phyloP scores from a whole-genome alignment of 768 basidiomycete genomes.

The Pisolithus tinctorius region DNA sequence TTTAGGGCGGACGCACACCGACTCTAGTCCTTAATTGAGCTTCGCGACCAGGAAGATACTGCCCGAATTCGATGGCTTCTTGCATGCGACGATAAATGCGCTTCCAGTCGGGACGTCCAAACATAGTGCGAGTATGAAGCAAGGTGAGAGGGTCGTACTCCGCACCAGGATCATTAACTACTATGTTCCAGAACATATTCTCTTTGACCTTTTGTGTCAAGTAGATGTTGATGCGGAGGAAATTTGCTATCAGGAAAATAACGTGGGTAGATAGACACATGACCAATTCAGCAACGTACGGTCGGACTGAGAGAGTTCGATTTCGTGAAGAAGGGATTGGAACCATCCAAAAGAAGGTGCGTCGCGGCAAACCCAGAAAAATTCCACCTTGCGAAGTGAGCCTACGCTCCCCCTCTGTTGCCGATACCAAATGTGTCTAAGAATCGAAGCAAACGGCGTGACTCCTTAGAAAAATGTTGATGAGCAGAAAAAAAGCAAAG shows the following conservation, averaged over 20 bases:
- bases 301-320: constrained; percentile 84
- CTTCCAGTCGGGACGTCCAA: constrained; percentile 89
- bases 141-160: constrained; percentile 87
- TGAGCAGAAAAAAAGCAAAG: not conserved
- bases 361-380: constrained; percentile 91
- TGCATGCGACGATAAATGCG: constrained; percentile 69
- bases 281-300: constrained; percentile 44
- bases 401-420: constrained; percentile 75
- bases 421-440: constrained; percentile 95
- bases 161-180: constrained; percentile 78
- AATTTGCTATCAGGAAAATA: constrained; percentile 54
- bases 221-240: constrained; percentile 88
- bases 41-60: constrained; percentile 73
- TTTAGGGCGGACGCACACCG: constrained; percentile 46
- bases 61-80: constrained; percentile 73
- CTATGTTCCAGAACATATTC: constrained; percentile 89
- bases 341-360: constrained; percentile 98
- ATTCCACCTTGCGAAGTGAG: constrained; percentile 81
- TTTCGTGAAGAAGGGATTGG: constrained; percentile 79
- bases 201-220: constrained; percentile 80
- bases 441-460: constrained; percentile 90
- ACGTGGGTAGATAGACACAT: constrained; percentile 6
- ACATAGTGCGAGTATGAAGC: constrained; percentile 83
- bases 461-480: constrained; percentile 45
- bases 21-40: constrained; percentile 79